Base-by-base conservation (phyloP, 805 yeast genomes). In the Candida suzukii region DNA sequence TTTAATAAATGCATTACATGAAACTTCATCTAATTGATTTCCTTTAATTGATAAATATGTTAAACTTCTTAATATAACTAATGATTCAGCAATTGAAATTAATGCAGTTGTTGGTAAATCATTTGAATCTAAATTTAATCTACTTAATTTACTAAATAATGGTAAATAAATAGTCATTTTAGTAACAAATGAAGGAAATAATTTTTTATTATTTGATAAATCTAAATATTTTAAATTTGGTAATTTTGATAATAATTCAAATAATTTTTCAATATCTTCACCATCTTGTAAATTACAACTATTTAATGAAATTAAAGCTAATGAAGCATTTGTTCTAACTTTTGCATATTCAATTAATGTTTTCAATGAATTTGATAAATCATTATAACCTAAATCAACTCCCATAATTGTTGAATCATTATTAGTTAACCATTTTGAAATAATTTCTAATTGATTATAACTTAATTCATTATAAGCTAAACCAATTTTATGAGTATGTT, bases 321-420 rank as follows among this genome's bases (percentile, higher is more conserved):
- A 50, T 17, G 64, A 36, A 42, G 57, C 29, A 47, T 49, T 45
- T 50, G 43, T 41, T 13, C 34, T 30, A 3, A 43, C 42, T 7
- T 47, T 46, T 1, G 59, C 47, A 42, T 55, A 58, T 2, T 69
- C 71, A 33, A 67, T 53, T 20, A 74, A 54, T 11, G 70, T 67
- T 25, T 56, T 58, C 39, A 72, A 43, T 44, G 57, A 58, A 3
- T 56, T 53, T 1, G 70, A 68, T 29, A 83, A 61, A 56, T 86
- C 90, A 56, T 90, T 90, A 54, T 82, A 90, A 3, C 95, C 95
- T 18, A 90, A 52, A 65, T 88, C 96, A 6, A 90, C 60, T 3
- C 96, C 96, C 47, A 78, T 56, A 5, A 80, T 71, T 22, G 54
- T 64, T 50, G n/a, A n/a, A n/a, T 64, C 53, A 58, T 60, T 60